Evolutionary conservation across 2,329 filamentous ascomycete genomes (phyloP).

Genomic region (Exophiala xenobiotica): DNA sequence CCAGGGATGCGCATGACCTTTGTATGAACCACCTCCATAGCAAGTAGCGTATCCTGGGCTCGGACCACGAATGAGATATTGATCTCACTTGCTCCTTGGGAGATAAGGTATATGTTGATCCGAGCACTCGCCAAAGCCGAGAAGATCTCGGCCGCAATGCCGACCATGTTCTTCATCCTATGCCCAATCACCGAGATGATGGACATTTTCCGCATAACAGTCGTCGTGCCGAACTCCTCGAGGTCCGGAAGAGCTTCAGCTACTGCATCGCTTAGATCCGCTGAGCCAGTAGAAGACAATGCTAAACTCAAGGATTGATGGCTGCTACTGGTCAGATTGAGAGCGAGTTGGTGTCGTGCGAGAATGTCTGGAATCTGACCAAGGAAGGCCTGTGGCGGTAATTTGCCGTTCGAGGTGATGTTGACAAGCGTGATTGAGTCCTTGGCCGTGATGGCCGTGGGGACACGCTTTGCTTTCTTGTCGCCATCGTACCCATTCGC

Average conservation of each 20-base stretch:
- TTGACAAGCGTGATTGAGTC: slow-evolving; percentile 95
- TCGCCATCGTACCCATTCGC: slow-evolving; percentile 47
- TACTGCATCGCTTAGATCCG: slow-evolving; percentile 52
- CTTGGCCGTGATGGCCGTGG: slow-evolving; percentile 93
- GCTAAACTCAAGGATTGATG: slow-evolving; percentile 93
- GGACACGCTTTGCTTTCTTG: slow-evolving; percentile 58
- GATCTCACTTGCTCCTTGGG: slow-evolving; percentile 96
- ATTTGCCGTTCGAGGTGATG: slow-evolving; percentile 95
- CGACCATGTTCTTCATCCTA: slow-evolving; percentile 97
- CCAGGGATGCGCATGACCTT: slow-evolving; percentile 65
- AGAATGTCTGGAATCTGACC: slow-evolving; percentile 92
- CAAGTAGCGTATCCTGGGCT: slow-evolving; percentile 82
- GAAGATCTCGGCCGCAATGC: slow-evolving; percentile 92
- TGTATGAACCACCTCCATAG: slow-evolving; percentile 94
- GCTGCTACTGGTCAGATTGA: slow-evolving; percentile 92
- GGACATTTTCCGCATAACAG: slow-evolving; percentile 86
- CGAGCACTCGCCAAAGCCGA: slow-evolving; percentile 87
- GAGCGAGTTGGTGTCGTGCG: slow-evolving; percentile 79
- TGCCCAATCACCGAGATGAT: slow-evolving; percentile 92
- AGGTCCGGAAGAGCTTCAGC: slow-evolving; percentile 68
- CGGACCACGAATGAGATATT: slow-evolving; percentile 99
- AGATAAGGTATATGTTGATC: slow-evolving; percentile 99
- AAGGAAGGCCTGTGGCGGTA: slow-evolving; percentile 92
- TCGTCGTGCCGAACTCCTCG: slow-evolving; percentile 80
- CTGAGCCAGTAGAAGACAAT: slow-evolving; percentile 48